Evolutionary conservation across 306 rosid species (phyloP).

Genomic region (Medicago lupulina): DNA sequence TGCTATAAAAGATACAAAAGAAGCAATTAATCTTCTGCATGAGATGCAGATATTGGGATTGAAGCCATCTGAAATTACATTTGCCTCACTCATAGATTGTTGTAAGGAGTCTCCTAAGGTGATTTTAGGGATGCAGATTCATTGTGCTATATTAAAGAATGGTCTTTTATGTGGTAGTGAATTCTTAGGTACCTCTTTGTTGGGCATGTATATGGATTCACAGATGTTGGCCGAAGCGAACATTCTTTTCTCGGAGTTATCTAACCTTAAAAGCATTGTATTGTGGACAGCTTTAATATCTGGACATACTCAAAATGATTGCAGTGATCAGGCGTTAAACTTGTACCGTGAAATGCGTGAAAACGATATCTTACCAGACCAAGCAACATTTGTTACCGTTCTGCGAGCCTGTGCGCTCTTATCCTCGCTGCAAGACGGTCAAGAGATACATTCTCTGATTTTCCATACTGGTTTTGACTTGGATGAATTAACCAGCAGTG

Average conservation of each 20-base stretch:
- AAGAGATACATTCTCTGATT: slow-evolving; percentile 67
- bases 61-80: slow-evolving; percentile 73
- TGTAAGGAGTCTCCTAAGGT: slow-evolving; percentile 55
- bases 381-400: slow-evolving; percentile 83
- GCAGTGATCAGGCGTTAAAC: slow-evolving; percentile 59
- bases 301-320: slow-evolving; percentile 69
- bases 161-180: slow-evolving; percentile 66
- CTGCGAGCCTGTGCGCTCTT: slow-evolving; percentile 71
- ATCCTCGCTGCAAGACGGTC: slow-evolving; percentile 66
- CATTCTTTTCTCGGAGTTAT: slow-evolving; percentile 67
- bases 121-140: slow-evolving; percentile 71
- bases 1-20: slow-evolving; percentile 52
- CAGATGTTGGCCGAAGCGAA: slow-evolving; percentile 62
- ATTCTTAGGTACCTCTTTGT: slow-evolving; percentile 65
- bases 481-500: slow-evolving; percentile 75
- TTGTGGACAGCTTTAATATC: slow-evolving; percentile 76
- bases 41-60: slow-evolving; percentile 65
- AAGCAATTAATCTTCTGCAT: slow-evolving; percentile 59
- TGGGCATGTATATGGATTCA: slow-evolving; percentile 72
- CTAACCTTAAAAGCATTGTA: slow-evolving; percentile 58
- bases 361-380: slow-evolving; percentile 67
- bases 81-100: slow-evolving; percentile 70
- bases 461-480: slow-evolving; percentile 70
- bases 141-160: slow-evolving; percentile 57
- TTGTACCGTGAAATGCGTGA: slow-evolving; percentile 65